phyloP scores from a whole-genome alignment of 163 green algal genomes.

The Volvox carteri region DNA sequence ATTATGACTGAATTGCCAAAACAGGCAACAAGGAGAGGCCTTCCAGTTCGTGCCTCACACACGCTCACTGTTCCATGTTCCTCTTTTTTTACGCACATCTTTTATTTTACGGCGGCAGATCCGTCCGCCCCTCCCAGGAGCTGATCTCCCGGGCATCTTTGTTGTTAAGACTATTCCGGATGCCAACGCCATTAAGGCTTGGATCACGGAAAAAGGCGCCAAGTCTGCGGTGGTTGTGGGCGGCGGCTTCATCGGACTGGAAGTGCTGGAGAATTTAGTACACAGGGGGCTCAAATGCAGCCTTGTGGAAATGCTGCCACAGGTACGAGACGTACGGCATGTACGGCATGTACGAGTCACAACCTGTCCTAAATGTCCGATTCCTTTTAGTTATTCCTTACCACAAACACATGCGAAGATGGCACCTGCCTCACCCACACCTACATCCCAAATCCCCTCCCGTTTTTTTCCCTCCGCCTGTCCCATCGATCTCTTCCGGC shows the following conservation, averaged over 20 bases:
- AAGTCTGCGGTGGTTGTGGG: slow-evolving; percentile 68
- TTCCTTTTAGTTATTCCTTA: no score
- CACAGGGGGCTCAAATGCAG: slow-evolving; percentile 63
- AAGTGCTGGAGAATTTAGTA: slow-evolving; percentile 76
- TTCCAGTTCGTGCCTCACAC: no score
- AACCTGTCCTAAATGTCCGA: no score
- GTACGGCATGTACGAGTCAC: not conserved
- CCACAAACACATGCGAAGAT: not conserved
- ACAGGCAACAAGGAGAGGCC: no score
- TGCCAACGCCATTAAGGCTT: slow-evolving; percentile 65
- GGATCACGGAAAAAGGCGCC: slow-evolving; percentile 62
- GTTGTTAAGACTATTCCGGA: slow-evolving; percentile 70
- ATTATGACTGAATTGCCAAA: no score
- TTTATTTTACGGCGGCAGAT: no score
- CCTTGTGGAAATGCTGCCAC: slow-evolving; percentile 63
- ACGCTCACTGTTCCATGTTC: no score
- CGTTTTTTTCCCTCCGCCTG: not conserved
- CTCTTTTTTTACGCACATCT: no score
- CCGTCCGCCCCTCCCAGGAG: slow-evolving; percentile 66
- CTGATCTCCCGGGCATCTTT: slow-evolving; percentile 73
- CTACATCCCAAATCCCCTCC: not conserved
- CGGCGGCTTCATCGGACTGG: slow-evolving; percentile 75
- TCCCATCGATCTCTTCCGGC: not conserved
- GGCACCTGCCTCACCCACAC: not conserved
- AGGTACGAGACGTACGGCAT: slow-evolving; percentile 24